Base-by-base conservation (phyloP, 768 basidiomycete genomes). In the Boletus pseudopeckii region DNA sequence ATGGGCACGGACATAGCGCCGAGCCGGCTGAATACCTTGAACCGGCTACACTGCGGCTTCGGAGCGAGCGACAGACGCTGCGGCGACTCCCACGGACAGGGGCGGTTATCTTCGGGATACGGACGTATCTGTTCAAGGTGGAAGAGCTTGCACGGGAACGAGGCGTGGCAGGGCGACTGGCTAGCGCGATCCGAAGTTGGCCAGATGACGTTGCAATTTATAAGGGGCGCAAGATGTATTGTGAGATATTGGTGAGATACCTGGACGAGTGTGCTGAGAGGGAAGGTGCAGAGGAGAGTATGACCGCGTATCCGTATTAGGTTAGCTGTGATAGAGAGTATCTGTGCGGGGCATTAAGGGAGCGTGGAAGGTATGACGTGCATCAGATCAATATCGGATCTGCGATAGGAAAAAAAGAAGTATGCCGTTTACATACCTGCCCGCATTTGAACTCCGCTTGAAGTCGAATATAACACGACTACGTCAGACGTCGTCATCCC, bases 61-160 rank as follows among this genome's bases (percentile, higher is more conserved):
- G 88, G 22, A 76, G 76, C 24, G 87, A 88, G 64, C 73, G 87
- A 22, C 86, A 88, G 71, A 84, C 82, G 32, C 69, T 89, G 53
- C 74, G 86, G 38, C 74, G 87, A 28, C 76, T 90, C 48, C 82
- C 82, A 11, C 71, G 75, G 4, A 81, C 80, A 39, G 86, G 87
- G 11, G 85, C 80, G 2, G 75, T 88, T 36, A 68, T 84, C 38
- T 90, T 90, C 66, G 85, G 82, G 48, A 84, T 88, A 61, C 75
- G 86, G 37, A 84, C 83, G 45, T 87, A 88, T 69, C 48, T 84
- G 50, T 77, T 77, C 39, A 80, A 80, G 20, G 65, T 87, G 34
- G 75, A 73, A 22, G 76, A 78, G 37, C 67, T 89, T 1, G 72
- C 61, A 14, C 61, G 69, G 48, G 88, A 88, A 65, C 71, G 71